A percentile compares a stretch with the other conserved stretches of the same genome.
Conservation (phyloP, 2,329 filamentous ascomycete genomes). For the Colletotrichum euphorbiae region DNA sequence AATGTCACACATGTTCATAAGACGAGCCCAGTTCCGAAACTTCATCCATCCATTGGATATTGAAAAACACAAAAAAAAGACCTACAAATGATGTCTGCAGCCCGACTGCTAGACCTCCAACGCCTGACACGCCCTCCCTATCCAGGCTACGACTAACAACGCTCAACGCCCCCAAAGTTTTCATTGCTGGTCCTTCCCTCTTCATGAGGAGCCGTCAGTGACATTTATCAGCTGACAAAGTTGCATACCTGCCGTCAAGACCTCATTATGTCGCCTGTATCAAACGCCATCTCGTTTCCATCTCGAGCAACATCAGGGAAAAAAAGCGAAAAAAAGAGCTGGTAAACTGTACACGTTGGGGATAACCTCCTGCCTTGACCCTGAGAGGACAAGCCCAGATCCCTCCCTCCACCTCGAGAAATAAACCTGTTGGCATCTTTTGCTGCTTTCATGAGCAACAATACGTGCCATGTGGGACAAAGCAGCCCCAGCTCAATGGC, state of each 20-base stretch:
- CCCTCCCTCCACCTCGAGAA: neutral
- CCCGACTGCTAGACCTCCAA: slow-evolving; percentile 32
- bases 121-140: slow-evolving; percentile 33
- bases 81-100: slow-evolving; percentile 37
- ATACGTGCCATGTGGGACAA: slow-evolving; percentile 16
- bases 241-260: slow-evolving; percentile 35
- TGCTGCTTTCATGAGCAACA: slow-evolving; percentile 8
- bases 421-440: neutral
- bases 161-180: slow-evolving; percentile 36
- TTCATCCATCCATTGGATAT: slow-evolving; percentile 34
- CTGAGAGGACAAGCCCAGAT: neutral
- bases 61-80: slow-evolving; percentile 4
- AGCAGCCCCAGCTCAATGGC: slow-evolving; percentile 7
- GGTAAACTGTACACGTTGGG: slow-evolving; percentile 17
- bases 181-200: slow-evolving; percentile 36
- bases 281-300: slow-evolving; percentile 39
- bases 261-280: slow-evolving; percentile 32
- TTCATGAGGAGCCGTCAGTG: slow-evolving; percentile 23
- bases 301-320: slow-evolving; percentile 16
- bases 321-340: slow-evolving; percentile 8
- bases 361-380: neutral
- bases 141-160: slow-evolving; percentile 30
- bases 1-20: no score
- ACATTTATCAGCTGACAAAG: slow-evolving; percentile 18
- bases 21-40: slow-evolving; percentile 16